Percentiles rank a stretch among this genome's conserved stretches.
phyloP scores from a whole-genome alignment of 345 rosid genomes.

The Linum usitatissimum region DNA sequence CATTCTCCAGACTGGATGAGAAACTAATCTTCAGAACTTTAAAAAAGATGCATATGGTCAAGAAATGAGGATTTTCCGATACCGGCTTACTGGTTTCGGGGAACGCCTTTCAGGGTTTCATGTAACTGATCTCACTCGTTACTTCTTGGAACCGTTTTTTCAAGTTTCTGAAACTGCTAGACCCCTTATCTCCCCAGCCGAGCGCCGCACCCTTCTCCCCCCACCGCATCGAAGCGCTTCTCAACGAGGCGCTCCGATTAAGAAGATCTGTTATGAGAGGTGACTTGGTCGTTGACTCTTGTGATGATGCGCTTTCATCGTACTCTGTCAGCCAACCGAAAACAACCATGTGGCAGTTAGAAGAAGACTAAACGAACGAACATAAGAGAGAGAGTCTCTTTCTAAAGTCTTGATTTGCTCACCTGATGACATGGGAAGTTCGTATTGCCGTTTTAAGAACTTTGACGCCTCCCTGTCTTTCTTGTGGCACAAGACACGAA shows the following conservation, averaged over 20 bases:
- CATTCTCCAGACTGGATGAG: no score
- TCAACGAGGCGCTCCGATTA: conserved; percentile 54
- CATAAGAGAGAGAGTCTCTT: no score
- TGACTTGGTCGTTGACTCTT: conserved; percentile 29
- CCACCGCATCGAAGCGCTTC: neutral
- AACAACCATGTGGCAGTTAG: neutral
- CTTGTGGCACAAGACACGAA: conserved; percentile 92
- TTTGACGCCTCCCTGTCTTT: conserved; percentile 79
- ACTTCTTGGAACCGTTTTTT: conserved; percentile 77
- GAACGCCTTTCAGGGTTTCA: conserved; percentile 33
- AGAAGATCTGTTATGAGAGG: conserved; percentile 53
- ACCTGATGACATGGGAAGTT: conserved; percentile 98
- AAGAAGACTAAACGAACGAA: neutral
- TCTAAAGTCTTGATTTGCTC: conserved; percentile 3
- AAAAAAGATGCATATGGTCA: no score
- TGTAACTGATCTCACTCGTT: conserved; percentile 58
- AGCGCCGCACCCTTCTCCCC: neutral
- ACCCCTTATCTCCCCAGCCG: conserved; percentile 45
- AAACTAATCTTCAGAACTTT: no score
- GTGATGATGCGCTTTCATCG: conserved; percentile 34
- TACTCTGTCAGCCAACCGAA: conserved; percentile 41
- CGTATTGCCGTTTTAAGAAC: conserved; percentile 68
- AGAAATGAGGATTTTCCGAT: no score
- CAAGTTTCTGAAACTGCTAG: conserved; percentile 49
- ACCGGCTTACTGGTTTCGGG: no score